Base-by-base conservation (phyloP, 192 early-diverging fungal genomes). In the Backusella westeae region DNA sequence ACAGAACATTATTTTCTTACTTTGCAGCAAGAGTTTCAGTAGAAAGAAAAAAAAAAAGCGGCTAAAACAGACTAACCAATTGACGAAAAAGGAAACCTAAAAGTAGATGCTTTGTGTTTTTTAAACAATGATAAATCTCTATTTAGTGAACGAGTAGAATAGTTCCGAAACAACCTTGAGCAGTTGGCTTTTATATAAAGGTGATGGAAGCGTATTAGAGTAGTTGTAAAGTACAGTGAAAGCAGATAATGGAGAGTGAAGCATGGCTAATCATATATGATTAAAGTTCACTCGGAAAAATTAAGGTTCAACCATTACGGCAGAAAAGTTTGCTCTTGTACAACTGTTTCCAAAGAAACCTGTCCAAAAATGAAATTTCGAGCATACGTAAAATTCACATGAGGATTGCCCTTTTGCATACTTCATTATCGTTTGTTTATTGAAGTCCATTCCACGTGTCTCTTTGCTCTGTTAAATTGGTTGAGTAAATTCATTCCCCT, bases 31-130 rank as follows among this genome's bases (percentile, higher is more conserved):
- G 36, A 76, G 17, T 52, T 53, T 73, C 69, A 73, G 12, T 73
- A 73, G 32, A 56, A 46, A 38, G 69, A 68, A 39, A 59, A 77
- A 72, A 77, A 72, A 34, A 73, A 44, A 44, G 42, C 6, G 15
- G 70, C 71, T 34, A 75, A 76, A 53, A 73, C 71, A 14, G 66
- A 59, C 68, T 63, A 26, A 23, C 8, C 23, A 75, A 73, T 34
- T 80, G 75, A 75, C 21, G 73, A 67, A 42, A 71, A 46, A 67
- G 79, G 76, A 77, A 73, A 42, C 38, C 15, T 6, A 23, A 9
- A 49, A 41, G 14, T 1, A 74, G 26, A 67, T 29, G 36, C 38
- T 14, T 42, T 42, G 19, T 70, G 17, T n/a, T 49, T 49, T 70
- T 15, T 70, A 44, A 38, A 39, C 35, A 39, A 19, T 34, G 23